A percentile compares a stretch with the other conserved stretches of the same genome.
Evolutionary conservation across 192 early-diverging fungal species (phyloP).

Genomic region (Radiomyces spectabilis): DNA sequence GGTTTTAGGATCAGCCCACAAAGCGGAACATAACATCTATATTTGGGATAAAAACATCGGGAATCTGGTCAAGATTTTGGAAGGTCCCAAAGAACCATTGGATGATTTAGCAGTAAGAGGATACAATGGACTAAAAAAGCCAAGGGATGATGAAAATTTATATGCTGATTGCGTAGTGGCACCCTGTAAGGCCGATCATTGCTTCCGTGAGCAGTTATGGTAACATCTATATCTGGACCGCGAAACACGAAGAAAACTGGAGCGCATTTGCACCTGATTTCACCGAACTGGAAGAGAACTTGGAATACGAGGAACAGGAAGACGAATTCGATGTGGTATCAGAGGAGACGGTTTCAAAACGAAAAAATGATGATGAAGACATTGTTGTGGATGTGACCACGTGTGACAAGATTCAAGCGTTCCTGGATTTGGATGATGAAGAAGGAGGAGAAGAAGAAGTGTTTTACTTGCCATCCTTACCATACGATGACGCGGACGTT

Average conservation of each 20-base stretch:
- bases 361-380: slow-evolving; percentile 39
- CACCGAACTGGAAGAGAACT: slow-evolving; percentile 87
- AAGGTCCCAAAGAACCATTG: slow-evolving; percentile 80
- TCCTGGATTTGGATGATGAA: slow-evolving; percentile 39
- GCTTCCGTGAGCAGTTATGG: slow-evolving; percentile 78
- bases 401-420: slow-evolving; percentile 37
- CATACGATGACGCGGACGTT: slow-evolving; percentile 8
- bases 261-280: slow-evolving; percentile 93
- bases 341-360: slow-evolving; percentile 33
- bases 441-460: slow-evolving; percentile 35
- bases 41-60: slow-evolving; percentile 85
- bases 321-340: slow-evolving; percentile 86
- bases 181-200: slow-evolving; percentile 78
- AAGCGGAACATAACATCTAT: slow-evolving; percentile 90
- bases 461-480: slow-evolving; percentile 34
- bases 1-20: slow-evolving; percentile 63
- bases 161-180: slow-evolving; percentile 49
- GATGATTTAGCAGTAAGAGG: slow-evolving; percentile 65
- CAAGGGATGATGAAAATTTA: neutral
- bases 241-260: slow-evolving; percentile 78
- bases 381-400: slow-evolving; percentile 41
- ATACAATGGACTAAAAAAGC: neutral
- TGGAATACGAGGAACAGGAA: slow-evolving; percentile 89
- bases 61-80: slow-evolving; percentile 83
- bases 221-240: slow-evolving; percentile 82